Base-by-base conservation (phyloP, 2,329 filamentous ascomycete species). In the Cladophialophora bantiana region DNA sequence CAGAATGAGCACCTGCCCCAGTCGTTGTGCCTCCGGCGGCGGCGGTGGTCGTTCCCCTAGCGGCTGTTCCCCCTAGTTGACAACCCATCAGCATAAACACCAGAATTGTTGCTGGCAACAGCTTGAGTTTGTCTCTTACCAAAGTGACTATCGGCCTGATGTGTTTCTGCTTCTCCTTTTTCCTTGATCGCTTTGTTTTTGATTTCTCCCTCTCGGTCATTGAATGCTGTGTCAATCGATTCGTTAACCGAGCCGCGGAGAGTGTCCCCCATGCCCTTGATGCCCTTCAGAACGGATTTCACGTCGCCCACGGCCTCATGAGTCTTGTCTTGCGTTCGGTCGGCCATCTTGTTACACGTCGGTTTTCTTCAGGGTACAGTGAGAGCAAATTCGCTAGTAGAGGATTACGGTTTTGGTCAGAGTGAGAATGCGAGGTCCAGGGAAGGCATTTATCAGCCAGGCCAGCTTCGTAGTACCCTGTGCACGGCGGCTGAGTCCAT, bases 201-300 rank as follows among this genome's bases (percentile, higher is more conserved):
- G 34, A 59, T 38, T 45, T 68, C 61, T 34, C 68, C 67, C 38
- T 67, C 48, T 18, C 42, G 59, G 18, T 70, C 66, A 50, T 67
- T 45, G 50, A 71, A 71, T 3, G 67, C 64, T 7, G 61, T 65
- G 45, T 70, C 68, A 34, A 71, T 54, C 10, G 59, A 62, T 34
- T 67, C 62, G 34, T 69, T 70, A 52, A 71, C 64, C 9, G 57
- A 65, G 35, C 70, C 70, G 6, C 70, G 64, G 26, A 71, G 60
- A n/a, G 60, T 54, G 40, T 70, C 68, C 9, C 70, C 70, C 36
- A 62, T 52, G 38, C 70, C 68, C 50, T 61, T 64, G 62, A 71
- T 58, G 9, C 70, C 70, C 55, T 64, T 66, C 34, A 70, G 31
- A 26, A 64, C 66, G 6, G 62, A 62, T 38, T 68, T 68, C 26